Evolutionary conservation across 345 rosid genomes (phyloP), one percentile per base, ranked within the genome.

Genomic region (Salix udensis): DNA sequence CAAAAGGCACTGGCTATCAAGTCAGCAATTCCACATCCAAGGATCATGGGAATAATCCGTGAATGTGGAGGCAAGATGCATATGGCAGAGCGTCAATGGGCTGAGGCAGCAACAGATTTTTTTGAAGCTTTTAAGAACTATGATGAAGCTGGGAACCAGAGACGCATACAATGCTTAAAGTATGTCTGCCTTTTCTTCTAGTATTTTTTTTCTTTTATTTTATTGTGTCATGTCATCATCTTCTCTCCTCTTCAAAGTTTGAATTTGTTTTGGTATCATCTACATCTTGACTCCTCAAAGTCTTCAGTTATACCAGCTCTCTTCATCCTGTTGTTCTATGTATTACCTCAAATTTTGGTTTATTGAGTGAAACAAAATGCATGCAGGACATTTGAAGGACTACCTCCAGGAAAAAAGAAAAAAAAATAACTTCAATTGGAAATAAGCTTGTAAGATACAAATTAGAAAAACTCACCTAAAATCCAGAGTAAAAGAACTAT

Each of bases 1-100:
- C 97, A 84, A 65, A 96, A 96, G 81, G 99, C 97, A 75, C 97
- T 96, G 84, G 93, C 99, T 42, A 94, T 96, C 77, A 96, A 96
- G 84, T 96, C 99, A 40, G 99, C 99, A 40, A 96, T 96, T 87
- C 99, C 99, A 21, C 99, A 96, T 90, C 99, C 99, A 70, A 90
- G 99, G 86, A 96, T 96, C 78, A 94, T 96, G 98, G 99, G 99
- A 50, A 94, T 96, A 85, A 94, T 96, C 75, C 90, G 97, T 39
- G 99, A 96, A 82, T 96, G 99, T 85, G 99, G 99, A 74, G 99
- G 99, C 6, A 96, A 96, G 86, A 96, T 96, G 99, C 98, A 94
- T 85, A 96, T 92, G 99, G 97, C 98, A 39, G 98, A 96, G 85
- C 98, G 97, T 79, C 97, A 91, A 74, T 96, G 99, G 99, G 94